Evolutionary conservation across 345 rosid species (phyloP), one percentile per base, ranked within the genome.

Genomic region (Aethionema arabicum): DNA sequence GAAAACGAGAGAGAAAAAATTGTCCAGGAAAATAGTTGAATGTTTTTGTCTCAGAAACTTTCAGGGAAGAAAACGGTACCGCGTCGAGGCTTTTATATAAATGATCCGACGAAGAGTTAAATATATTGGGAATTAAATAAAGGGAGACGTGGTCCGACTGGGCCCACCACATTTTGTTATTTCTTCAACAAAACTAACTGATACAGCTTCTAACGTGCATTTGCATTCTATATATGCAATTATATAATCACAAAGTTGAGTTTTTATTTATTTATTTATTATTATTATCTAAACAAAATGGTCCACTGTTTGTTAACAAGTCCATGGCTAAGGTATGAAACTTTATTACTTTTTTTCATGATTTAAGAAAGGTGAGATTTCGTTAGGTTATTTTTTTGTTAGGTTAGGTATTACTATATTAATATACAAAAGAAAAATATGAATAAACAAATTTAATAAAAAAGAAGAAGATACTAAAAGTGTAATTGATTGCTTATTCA

Each of bases 111-210:
- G 31, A 38, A 48, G 47, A 43, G 47, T 43, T 0, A 56, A 41
- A 32, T n/a, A 9, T 14, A 0, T 32, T 52, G 52, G 53, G 63
- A 70, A 56, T 70, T 70, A 57, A 35, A 36, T 55, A 50, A 10
- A 70, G 49, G 55, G 36, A 70, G 74, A 70, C 74, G 74, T 70
- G 74, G 65, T 32, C 50, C 16, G 48, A 64, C 49, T 63, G 55
- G 65, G 32, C 70, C 74, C 69, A 63, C 74, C 43, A 43, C 8
- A 36, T 43, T 64, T 1, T 64, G 74, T 69, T 52, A 55, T 54
- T 30, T 32, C 4, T 69, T 51, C 15, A 8, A 31, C 30, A 40
- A 64, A 52, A 45, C n/a, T 12, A 39, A 53, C 13, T 45, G 40
- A 44, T 52, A 11, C 4, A 13, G 50, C 49, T 56, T 58, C 27